phyloP scores from a whole-genome alignment of 352 stramenopile species.

The Globisporangium sylvaticum region DNA sequence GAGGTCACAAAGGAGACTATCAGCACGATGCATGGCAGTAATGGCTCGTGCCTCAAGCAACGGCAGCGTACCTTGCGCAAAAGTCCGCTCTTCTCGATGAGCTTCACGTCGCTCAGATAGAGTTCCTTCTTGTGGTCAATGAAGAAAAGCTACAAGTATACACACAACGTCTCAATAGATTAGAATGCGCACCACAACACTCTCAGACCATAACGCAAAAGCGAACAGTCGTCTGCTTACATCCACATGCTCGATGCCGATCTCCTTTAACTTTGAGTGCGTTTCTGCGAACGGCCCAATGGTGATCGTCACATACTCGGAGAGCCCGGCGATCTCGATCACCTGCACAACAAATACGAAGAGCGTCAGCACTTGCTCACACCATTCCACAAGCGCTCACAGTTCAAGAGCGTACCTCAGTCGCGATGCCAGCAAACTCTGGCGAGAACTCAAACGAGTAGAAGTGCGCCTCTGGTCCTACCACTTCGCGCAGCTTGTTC shows the following conservation, averaged over 20 bases:
- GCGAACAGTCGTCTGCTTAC: slow-evolving; percentile 8
- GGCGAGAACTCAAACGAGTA: slow-evolving; percentile 46
- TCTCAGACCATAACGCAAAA: not conserved
- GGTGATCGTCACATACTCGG: slow-evolving; percentile 33
- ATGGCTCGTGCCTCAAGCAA: no score
- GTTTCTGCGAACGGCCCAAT: slow-evolving; percentile 28
- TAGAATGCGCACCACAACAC: not conserved
- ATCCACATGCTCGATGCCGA: slow-evolving; percentile 21
- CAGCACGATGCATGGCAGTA: no score
- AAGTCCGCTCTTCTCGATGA: slow-evolving; percentile 37
- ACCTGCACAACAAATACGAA: slow-evolving; percentile 20
- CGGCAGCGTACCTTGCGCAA: not conserved
- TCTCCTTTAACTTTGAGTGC: slow-evolving; percentile 20
- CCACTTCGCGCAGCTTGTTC: slow-evolving; percentile 31
- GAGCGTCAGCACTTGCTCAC: not conserved
- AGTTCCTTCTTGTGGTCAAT: slow-evolving; percentile 43
- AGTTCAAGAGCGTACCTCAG: slow-evolving; percentile 20
- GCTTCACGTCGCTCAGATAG: slow-evolving; percentile 37
- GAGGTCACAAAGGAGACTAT: no score
- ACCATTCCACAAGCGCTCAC: slow-evolving; percentile 2
- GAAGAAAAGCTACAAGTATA: slow-evolving; percentile 33
- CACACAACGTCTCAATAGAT: slow-evolving; percentile 2
- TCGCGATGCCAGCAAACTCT: slow-evolving; percentile 24
- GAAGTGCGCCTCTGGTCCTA: slow-evolving; percentile 30
- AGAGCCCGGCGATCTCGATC: slow-evolving; percentile 32